Percentiles rank a stretch among this genome's conserved stretches.
Evolutionary conservation across 108 stramenopile genomes (phyloP).

Genomic region (Skeletonema marinoi): DNA sequence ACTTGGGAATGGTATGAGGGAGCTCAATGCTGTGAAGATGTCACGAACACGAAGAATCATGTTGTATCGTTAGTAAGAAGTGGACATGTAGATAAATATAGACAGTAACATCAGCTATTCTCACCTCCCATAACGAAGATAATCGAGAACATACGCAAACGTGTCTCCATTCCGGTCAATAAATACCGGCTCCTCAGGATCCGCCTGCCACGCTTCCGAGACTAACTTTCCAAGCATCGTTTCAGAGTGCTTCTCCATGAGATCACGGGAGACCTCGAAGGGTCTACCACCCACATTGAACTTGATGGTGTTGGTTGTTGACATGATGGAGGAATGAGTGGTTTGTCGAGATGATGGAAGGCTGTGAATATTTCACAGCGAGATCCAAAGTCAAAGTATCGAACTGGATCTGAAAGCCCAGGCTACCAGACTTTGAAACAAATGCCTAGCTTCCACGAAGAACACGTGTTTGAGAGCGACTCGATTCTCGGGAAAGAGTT

Average conservation of each 20-base stretch:
- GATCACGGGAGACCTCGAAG: slow-evolving; percentile 23
- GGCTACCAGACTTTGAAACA: not conserved
- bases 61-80: no score
- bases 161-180: slow-evolving; percentile 18
- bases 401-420: no score
- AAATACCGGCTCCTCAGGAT: slow-evolving; percentile 16
- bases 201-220: slow-evolving; percentile 23
- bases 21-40: slow-evolving; percentile 19
- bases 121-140: slow-evolving; percentile 26
- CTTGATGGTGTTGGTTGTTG: slow-evolving; percentile 14
- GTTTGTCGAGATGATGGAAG: not conserved
- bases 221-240: slow-evolving; percentile 24
- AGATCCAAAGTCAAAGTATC: no score
- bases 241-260: slow-evolving; percentile 9
- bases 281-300: slow-evolving; percentile 27
- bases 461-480: not conserved
- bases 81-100: not conserved
- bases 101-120: no score
- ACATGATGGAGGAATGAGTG: slow-evolving; percentile 3
- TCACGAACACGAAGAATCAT: no score
- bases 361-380: not conserved
- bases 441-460: not conserved
- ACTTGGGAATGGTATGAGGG: not conserved
- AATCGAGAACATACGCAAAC: slow-evolving; percentile 16
- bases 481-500: not conserved